These are phyloP conservation scores for Thelonectria blattea DNA, from an alignment of 2,329 filamentous ascomycete genomes.

Conservation along the genomic window DNA sequence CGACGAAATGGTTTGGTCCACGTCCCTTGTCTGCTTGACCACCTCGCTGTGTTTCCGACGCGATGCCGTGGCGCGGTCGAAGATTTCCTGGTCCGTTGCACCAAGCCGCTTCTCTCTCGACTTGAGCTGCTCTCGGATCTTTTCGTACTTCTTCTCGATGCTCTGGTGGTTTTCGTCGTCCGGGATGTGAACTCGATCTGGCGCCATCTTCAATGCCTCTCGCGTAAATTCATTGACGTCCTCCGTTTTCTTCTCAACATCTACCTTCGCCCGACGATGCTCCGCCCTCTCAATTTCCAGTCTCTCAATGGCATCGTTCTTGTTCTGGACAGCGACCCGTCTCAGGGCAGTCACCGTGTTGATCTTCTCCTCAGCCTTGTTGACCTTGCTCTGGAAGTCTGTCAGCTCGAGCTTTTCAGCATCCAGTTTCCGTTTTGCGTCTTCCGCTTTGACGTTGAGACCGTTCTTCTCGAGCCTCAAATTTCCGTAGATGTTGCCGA, in stretches of 20 bases:
- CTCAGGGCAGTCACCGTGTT: slow-evolving; percentile 56
- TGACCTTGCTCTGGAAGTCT: slow-evolving; percentile 54
- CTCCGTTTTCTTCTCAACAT: slow-evolving; percentile 52
- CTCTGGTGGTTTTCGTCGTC: slow-evolving; percentile 67
- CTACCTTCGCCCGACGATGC: slow-evolving; percentile 45
- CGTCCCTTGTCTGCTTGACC: slow-evolving; percentile 48
- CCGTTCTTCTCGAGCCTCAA: slow-evolving; percentile 56
- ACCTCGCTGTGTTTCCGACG: slow-evolving; percentile 52
- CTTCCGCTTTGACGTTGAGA: slow-evolving; percentile 52
- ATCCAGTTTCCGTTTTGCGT: slow-evolving; percentile 46
- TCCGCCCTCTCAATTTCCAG: slow-evolving; percentile 56
- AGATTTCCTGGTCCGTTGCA: slow-evolving; percentile 69
- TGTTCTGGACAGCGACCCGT: slow-evolving; percentile 59
- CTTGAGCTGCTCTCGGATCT: slow-evolving; percentile 63
- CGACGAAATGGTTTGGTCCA: slow-evolving; percentile 48
- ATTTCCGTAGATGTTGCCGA: slow-evolving; percentile 62
- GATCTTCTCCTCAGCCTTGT: slow-evolving; percentile 62
- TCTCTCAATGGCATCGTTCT: slow-evolving; percentile 64
- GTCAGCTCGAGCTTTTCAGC: slow-evolving; percentile 44
- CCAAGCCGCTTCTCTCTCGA: slow-evolving; percentile 64
- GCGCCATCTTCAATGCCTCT: slow-evolving; percentile 60
- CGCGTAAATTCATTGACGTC: slow-evolving; percentile 60
- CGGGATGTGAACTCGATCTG: slow-evolving; percentile 65
- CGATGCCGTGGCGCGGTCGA: slow-evolving; percentile 52
- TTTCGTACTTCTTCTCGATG: slow-evolving; percentile 60